phyloP scores from a whole-genome alignment of 139 green algal genomes.

The Monoraphidium neglectum region DNA sequence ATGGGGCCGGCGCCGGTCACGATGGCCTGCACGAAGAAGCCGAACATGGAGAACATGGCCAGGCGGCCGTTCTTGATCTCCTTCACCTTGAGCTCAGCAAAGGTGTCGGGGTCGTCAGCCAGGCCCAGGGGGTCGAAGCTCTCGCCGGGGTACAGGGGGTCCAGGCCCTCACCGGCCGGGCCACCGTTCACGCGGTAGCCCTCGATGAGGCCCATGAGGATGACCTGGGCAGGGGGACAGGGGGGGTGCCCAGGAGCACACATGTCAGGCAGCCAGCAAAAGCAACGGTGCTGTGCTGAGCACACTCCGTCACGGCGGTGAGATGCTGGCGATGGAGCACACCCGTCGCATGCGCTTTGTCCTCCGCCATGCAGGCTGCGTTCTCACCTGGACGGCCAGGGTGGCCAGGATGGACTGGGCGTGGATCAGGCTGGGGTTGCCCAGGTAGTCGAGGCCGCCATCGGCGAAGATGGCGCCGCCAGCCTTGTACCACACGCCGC shows the following conservation, averaged over 20 bases:
- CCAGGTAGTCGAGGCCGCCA: conserved; percentile 93
- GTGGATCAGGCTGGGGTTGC: conserved; percentile 93
- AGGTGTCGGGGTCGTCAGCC: conserved; percentile 91
- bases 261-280: no score
- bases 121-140: conserved; percentile 94
- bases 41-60: conserved; percentile 93
- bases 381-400: conserved; percentile 85
- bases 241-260: not conserved
- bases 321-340: not conserved
- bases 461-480: conserved; percentile 91
- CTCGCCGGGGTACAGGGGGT: conserved; percentile 92
- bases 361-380: no score
- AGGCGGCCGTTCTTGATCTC: conserved; percentile 98
- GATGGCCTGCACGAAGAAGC: conserved; percentile 69
- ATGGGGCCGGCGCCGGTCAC: conserved; percentile 49
- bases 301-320: no score
- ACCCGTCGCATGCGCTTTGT: no score
- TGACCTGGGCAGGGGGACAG: conserved; percentile 39
- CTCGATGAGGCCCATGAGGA: conserved; percentile 93
- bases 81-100: conserved; percentile 89
- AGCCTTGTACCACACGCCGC: conserved; percentile 96
- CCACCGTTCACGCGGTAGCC: conserved; percentile 94
- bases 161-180: conserved; percentile 83
- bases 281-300: no score
- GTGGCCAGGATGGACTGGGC: conserved; percentile 95